Base-by-base conservation (phyloP, 805 yeast species). In the Debaryomyces hansenii region DNA sequence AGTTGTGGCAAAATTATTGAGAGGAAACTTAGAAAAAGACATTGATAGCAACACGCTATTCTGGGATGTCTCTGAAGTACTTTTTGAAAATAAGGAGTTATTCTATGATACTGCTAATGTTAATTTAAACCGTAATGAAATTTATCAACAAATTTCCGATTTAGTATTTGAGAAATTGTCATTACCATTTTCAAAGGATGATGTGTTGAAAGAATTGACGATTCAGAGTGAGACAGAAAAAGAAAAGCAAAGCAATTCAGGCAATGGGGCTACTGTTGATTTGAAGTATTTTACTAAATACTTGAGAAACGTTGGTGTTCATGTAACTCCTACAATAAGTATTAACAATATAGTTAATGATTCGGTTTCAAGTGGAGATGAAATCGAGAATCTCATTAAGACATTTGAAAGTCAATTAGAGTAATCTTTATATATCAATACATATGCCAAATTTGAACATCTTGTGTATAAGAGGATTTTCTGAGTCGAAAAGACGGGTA, bases 301-400 rank as follows among this genome's bases (percentile, higher is more conserved):
- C 59, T 83, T 82, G 44, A 78, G 96, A 60, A 88, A 87, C 48
- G 79, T 83, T 36, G 90, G 92, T 37, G 80, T 86, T 33, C 96
- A 90, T 60, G 84, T 86, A n/a, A 87, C 94, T 3, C 96, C 96
- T 16, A 84, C 94, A 4, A 86, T 87, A 11, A 63, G 78, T 16
- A 68, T 89, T 34, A 79, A 88, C 61, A 96, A 96, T 1, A 79
- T 85, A 41, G 72, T 74, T 18, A 78, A 77, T 51, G 70, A 72
- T 31, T 55, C 72, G 5, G 75, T 89, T 56, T 86, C 84, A 55
- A 82, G 90, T 37, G 80, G 90, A 7, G 78, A 83, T 42, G 69
- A 79, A 4, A 56, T 72, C 4, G 82, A 72, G 2, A 75, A 74
- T 24, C 64, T 80, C 49, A 62, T 73, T 11, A 62, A 70, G 28